Percentiles rank a stretch among this genome's conserved stretches.
Evolutionary conservation across 257 asterid genomes (phyloP).

Genomic region (Plectranthus barbatus): DNA sequence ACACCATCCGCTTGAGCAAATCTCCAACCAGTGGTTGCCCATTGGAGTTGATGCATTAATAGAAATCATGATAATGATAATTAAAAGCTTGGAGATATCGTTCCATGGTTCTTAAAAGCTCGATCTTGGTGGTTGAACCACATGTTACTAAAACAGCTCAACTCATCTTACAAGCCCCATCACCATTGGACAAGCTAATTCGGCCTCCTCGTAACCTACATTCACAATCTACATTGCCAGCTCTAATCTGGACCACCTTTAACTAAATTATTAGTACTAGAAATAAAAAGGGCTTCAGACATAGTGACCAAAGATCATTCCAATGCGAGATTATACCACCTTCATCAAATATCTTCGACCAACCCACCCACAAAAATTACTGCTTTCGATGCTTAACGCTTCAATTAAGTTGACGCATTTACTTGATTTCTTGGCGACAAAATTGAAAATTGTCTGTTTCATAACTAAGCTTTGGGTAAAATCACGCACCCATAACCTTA

Average conservation of each 20-base stretch:
- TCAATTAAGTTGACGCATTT: background rate
- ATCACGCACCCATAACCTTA: background rate
- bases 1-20: background rate
- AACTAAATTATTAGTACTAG: background rate
- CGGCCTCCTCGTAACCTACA: background rate
- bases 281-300: background rate
- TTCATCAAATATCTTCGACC: background rate
- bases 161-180: background rate
- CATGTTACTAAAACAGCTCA: background rate
- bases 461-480: background rate
- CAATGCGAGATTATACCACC: background rate
- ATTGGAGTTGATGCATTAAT: background rate
- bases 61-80: background rate
- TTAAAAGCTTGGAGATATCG: background rate
- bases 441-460: background rate
- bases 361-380: background rate
- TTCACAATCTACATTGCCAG: background rate
- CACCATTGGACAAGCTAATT: background rate
- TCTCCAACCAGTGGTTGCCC: no score
- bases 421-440: background rate
- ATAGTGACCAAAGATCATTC: background rate
- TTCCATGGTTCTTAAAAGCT: background rate
- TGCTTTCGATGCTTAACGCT: background rate
- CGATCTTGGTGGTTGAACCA: background rate
- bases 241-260: constrained; percentile 2